A percentile compares a stretch with the other conserved stretches of the same genome.
Conservation (phyloP, 768 basidiomycete species). For the Trametes sanguinea region DNA sequence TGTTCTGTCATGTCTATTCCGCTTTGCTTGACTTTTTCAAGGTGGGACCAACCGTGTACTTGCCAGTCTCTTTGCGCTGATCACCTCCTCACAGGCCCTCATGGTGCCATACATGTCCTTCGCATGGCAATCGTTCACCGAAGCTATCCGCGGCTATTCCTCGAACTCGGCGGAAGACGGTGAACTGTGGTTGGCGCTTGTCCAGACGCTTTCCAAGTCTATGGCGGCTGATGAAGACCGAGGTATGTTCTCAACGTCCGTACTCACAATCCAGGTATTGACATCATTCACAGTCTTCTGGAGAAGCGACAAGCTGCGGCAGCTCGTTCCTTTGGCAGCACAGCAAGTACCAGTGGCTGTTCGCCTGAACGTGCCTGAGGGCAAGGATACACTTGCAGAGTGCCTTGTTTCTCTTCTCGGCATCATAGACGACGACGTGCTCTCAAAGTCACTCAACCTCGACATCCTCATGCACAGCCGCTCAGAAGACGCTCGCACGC, state of each 20-base stretch:
- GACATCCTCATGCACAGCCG: slow-evolving; percentile 87
- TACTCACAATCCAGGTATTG: not conserved
- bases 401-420: slow-evolving; percentile 60
- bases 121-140: slow-evolving; percentile 65
- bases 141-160: slow-evolving; percentile 56
- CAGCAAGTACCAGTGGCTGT: slow-evolving; percentile 62
- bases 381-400: slow-evolving; percentile 45
- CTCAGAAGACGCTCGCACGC: slow-evolving; percentile 71
- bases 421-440: slow-evolving; percentile 51
- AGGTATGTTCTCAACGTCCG: slow-evolving; percentile 46
- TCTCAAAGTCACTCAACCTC: slow-evolving; percentile 82
- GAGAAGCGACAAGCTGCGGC: slow-evolving; percentile 78
- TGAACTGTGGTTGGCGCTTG: slow-evolving; percentile 62
- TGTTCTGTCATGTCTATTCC: slow-evolving; percentile 75
- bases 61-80: not conserved
- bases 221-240: slow-evolving; percentile 74
- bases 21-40: slow-evolving; percentile 86
- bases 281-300: slow-evolving; percentile 70
- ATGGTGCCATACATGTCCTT: slow-evolving; percentile 92
- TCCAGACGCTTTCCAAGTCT: slow-evolving; percentile 66
- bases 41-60: slow-evolving; percentile 42
- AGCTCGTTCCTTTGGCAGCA: slow-evolving; percentile 59
- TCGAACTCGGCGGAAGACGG: slow-evolving; percentile 37
- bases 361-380: slow-evolving; percentile 38
- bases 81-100: slow-evolving; percentile 51